Evolutionary conservation across 805 yeast genomes (phyloP), one percentile per base, ranked within the genome.

Genomic region (Pichia phayaonensis): DNA sequence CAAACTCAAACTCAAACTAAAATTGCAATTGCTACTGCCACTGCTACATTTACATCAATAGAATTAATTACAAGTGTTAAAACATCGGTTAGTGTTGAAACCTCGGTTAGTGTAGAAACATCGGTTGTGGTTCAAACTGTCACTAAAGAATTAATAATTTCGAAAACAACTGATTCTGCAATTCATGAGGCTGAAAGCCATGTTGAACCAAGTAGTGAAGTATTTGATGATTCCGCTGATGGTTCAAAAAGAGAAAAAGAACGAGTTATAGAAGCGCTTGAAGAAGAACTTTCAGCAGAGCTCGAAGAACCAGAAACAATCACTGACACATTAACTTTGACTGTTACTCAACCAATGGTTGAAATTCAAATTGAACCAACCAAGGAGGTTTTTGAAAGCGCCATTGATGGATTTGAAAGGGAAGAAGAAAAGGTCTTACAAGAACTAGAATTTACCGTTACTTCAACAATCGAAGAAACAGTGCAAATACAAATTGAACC

Each of bases 1-100:
- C 18, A 44, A 12, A 56, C 56, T 5, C 36, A 44, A 7, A 56
- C 55, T 3, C 36, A 43, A 21, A 53, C 56, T n/a, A 49, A 48
- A 18, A 44, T 45, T 24, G 41, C 40, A 15, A 48, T 44, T 27
- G 40, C 54, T 4, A 50, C 49, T 22, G 50, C 50, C 34, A 50
- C 51, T 4, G 50, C 49, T n/a, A 41, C 47, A 16, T 40, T 23
- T 15, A 52, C 54, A 13, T 50, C 53, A 7, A 36, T 46, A 29
- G 45, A 51, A 34, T 31, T 45, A 3, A 47, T 54, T 22, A 54
- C 52, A 18, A 48, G 42, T 13, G 46, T 52, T 16, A 50, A 53
- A 36, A 46, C 47, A 2, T 34, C 38, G 16, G 20, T n/a, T n/a
- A 42, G 38, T 27, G 38, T 45, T 16, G 51, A 53, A 36, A 46